phyloP scores from a whole-genome alignment of 768 basidiomycete genomes.

The Bullera alba region DNA sequence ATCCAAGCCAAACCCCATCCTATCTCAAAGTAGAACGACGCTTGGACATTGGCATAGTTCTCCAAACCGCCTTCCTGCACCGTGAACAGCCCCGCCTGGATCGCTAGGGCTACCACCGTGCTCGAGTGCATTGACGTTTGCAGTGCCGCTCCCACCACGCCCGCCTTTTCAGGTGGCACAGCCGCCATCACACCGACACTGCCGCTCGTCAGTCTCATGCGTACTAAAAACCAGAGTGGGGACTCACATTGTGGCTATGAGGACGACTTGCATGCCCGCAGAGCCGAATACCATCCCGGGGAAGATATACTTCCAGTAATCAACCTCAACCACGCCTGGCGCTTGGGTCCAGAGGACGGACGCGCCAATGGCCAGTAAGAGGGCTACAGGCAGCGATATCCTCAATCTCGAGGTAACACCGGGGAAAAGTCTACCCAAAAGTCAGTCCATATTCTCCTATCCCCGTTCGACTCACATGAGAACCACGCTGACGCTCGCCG shows the following conservation, averaged over 20 bases:
- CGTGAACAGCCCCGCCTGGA: slow-evolving; percentile 27
- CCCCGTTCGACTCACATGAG: too few relatives aligned
- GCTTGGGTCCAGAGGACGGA: slow-evolving; percentile 39
- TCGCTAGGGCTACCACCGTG: slow-evolving; percentile 16
- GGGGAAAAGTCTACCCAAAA: too few relatives aligned
- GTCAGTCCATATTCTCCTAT: too few relatives aligned
- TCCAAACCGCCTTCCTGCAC: slow-evolving; percentile 10
- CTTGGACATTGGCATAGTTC: slow-evolving; percentile 17
- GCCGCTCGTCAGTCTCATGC: too few relatives aligned
- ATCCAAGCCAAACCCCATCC: slow-evolving; percentile 17
- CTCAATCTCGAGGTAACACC: background rate
- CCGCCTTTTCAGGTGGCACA: slow-evolving; percentile 22
- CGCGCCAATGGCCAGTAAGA: slow-evolving; percentile 52
- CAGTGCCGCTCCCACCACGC: slow-evolving; percentile 29
- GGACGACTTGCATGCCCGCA: too few relatives aligned
- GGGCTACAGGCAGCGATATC: background rate
- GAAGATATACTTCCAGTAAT: slow-evolving; percentile 21
- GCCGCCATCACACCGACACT: slow-evolving; percentile 23
- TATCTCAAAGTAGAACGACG: slow-evolving; percentile 18
- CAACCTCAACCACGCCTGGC: slow-evolving; percentile 2
- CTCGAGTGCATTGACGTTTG: slow-evolving; percentile 23
- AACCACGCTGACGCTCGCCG: background rate
- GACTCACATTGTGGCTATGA: too few relatives aligned
- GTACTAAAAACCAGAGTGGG: too few relatives aligned
- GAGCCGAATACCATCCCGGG: too few relatives aligned